Conservation (phyloP, 495 filamentous ascomycete species). For the Trichocladium uniseriatum region DNA sequence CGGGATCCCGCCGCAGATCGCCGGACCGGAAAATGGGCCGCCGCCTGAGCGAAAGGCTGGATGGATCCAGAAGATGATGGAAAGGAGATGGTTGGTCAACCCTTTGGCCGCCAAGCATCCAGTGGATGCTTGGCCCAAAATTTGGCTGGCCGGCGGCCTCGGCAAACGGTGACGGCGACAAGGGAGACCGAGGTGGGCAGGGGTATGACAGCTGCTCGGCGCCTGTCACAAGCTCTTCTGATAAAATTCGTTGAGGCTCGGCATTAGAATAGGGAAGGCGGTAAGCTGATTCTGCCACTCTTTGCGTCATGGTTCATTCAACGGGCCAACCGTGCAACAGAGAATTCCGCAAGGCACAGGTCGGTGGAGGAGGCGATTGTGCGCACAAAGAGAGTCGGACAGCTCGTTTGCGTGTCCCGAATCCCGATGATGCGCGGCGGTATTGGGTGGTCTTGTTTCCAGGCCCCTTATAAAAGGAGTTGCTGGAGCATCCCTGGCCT, state of each 20-base stretch:
- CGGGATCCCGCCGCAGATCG: too few species aligned
- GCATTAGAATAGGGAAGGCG: slow-evolving; percentile 15
- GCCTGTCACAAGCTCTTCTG: slow-evolving; percentile 12
- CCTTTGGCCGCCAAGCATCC: too few species aligned
- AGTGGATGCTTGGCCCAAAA: too few species aligned
- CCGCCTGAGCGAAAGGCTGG: too few species aligned
- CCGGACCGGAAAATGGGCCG: too few species aligned
- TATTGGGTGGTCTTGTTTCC: background rate
- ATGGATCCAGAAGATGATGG: too few species aligned
- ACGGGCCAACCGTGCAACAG: slow-evolving; percentile 13
- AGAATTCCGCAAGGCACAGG: background rate
- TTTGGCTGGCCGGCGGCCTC: background rate
- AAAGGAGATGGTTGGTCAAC: too few species aligned
- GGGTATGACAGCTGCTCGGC: background rate
- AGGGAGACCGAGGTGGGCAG: slow-evolving; percentile 11
- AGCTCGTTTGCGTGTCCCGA: background rate
- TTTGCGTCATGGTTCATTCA: slow-evolving; percentile 18
- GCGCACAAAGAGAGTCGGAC: background rate
- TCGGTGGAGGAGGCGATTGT: background rate
- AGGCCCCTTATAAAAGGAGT: slow-evolving; percentile 11
- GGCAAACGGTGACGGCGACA: slow-evolving; percentile 3
- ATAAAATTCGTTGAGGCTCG: slow-evolving; percentile 1
- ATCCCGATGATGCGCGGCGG: slow-evolving; percentile 1
- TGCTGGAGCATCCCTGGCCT: slow-evolving; percentile 4
- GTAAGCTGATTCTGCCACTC: slow-evolving; percentile 14